Evolutionary conservation across 83 land plant genomes (phyloP).

Genomic region (Isoetes engelmannii): DNA sequence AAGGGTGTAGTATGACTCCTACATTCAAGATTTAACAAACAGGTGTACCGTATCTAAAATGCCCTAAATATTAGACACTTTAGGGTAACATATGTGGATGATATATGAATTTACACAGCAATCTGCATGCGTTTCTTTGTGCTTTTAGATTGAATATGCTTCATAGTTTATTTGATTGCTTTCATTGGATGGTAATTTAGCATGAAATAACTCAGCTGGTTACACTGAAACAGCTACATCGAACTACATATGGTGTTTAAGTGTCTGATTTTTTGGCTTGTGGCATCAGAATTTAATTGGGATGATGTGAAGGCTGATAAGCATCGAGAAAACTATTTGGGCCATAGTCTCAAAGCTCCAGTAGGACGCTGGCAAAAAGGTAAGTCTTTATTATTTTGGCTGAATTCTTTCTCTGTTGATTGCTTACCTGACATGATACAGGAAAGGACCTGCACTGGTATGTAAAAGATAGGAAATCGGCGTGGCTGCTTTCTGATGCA

Average conservation of each 20-base stretch:
- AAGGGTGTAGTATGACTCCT: too few species aligned
- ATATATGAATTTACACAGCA: neutral
- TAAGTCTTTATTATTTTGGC: constrained; percentile 1
- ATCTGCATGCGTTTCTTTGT: neutral
- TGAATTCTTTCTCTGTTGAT: neutral
- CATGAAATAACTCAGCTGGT: too few species aligned
- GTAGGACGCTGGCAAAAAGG: constrained; percentile 99
- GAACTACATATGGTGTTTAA: neutral
- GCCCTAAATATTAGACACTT: too few species aligned
- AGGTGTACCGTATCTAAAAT: too few species aligned
- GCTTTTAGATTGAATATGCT: neutral
- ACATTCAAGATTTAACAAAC: too few species aligned
- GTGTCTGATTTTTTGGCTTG: neutral
- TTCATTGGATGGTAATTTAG: too few species aligned
- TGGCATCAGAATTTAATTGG: constrained; percentile 86
- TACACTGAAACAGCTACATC: too few species aligned
- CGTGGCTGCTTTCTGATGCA: constrained; percentile 32
- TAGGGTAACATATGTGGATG: neutral
- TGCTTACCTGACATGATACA: neutral
- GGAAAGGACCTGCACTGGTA: constrained; percentile 10
- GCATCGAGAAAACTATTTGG: constrained; percentile 93
- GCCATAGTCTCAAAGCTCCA: constrained; percentile 94
- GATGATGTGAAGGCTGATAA: constrained; percentile 99
- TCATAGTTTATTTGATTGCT: neutral
- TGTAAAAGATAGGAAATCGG: constrained; percentile 46